Conservation (phyloP, 441 rosid species). For the Viola pubescens region DNA sequence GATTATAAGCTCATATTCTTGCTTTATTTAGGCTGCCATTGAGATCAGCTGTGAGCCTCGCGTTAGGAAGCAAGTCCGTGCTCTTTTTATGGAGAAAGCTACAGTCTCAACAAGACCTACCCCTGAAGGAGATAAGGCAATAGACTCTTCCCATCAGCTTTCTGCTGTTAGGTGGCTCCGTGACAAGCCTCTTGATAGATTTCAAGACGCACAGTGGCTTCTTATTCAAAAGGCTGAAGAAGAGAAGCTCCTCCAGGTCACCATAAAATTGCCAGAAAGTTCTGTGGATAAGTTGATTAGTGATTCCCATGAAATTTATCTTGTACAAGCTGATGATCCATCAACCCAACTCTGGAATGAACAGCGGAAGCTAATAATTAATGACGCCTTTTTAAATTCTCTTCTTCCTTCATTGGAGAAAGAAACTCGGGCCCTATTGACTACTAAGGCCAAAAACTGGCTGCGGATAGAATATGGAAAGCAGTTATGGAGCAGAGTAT, state of each 20-base stretch:
- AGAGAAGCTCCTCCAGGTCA: slow-evolving; percentile 90
- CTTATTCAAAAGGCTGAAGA: slow-evolving; percentile 98
- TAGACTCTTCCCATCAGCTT: slow-evolving; percentile 84
- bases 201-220: slow-evolving; percentile 95
- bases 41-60: slow-evolving; percentile 97
- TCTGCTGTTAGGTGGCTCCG: slow-evolving; percentile 85
- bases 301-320: slow-evolving; percentile 57
- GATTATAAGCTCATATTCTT: slow-evolving; percentile 3
- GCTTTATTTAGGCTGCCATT: slow-evolving; percentile 60
- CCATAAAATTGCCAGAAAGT: slow-evolving; percentile 64
- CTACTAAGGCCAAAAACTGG: slow-evolving; percentile 71
- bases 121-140: slow-evolving; percentile 59
- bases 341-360: slow-evolving; percentile 97
- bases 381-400: slow-evolving; percentile 66
- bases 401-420: slow-evolving; percentile 91
- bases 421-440: slow-evolving; percentile 79
- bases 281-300: slow-evolving; percentile 38
- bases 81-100: slow-evolving; percentile 66
- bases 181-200: slow-evolving; percentile 75
- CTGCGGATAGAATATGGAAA: slow-evolving; percentile 77
- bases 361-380: slow-evolving; percentile 70
- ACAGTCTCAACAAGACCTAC: slow-evolving; percentile 86
- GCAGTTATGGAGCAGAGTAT: slow-evolving; percentile 78
- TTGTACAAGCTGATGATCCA: slow-evolving; percentile 79
- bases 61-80: slow-evolving; percentile 69